Evolutionary conservation across 1,284 basidiomycete genomes (phyloP), one percentile per base, ranked within the genome.

Genomic region (Ustanciosporium gigantosporum): DNA sequence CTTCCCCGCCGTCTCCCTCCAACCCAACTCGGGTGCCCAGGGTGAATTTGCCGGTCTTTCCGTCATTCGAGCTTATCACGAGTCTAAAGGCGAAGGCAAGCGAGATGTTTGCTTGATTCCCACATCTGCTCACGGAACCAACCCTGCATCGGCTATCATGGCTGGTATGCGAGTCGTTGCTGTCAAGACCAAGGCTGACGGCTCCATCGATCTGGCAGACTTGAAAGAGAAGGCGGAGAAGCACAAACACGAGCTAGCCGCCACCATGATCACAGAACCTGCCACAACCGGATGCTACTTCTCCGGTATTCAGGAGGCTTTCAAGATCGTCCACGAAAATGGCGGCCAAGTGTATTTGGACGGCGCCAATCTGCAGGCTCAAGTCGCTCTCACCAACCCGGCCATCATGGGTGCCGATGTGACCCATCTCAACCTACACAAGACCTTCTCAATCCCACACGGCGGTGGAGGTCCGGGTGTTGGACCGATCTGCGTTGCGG

Each of bases 261-360:
- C 93, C 2, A 94, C 94, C 81, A 98, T 98, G 94, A 91, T 91
- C 70, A 68, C 82, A 64, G 77, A 78, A 58, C 76, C 79, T 1
- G 95, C 91, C 5, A 98, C 94, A 0, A 97, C 92, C 62, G 94
- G 94, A 73, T 93, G 97, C 24, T 98, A 97, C 75, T 95, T 98
- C 78, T 84, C 88, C 64, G 91, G 91, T 49, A 88, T 97, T 31
- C 84, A 88, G 76, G 87, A 88, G 82, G 94, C 92, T 17, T 94
- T 91, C 82, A 82, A 89, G 76, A 90, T 95, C 70, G 89, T 96
- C 38, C 95, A 98, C 77, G 85, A 91, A 51, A 87, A 90, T 70
- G 94, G 94, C 17, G 94, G 95, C 19, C 95, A 98, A 78, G 95
- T 98, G 31, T 98, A 97, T 80, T 82, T 98, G 47, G 94, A 98